A percentile compares a stretch with the other conserved stretches of the same genome.
Conservation (phyloP, 768 basidiomycete genomes). For the Dictyophora rubrovolvata region DNA sequence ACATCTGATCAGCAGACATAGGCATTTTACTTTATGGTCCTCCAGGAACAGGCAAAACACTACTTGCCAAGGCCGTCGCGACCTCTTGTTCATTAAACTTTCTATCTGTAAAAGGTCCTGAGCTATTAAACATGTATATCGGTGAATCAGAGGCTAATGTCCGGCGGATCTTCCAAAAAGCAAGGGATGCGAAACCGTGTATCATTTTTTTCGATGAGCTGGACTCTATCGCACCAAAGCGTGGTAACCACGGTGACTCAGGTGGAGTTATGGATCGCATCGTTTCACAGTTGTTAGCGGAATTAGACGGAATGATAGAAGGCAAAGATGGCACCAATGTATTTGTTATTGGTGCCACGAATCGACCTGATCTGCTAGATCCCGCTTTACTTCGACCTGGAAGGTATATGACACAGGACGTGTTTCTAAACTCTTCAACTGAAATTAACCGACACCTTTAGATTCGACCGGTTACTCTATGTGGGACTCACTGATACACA, state of each 20-base stretch:
- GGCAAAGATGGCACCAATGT: slow-evolving; percentile 58
- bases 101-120: slow-evolving; percentile 95
- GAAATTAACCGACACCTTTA: slow-evolving; percentile 22
- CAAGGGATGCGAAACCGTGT: slow-evolving; percentile 86
- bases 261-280: slow-evolving; percentile 98
- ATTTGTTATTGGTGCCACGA: slow-evolving; percentile 94
- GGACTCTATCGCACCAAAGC: slow-evolving; percentile 88
- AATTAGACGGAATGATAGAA: slow-evolving; percentile 81
- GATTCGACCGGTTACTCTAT: slow-evolving; percentile 96
- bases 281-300: slow-evolving; percentile 87
- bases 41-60: slow-evolving; percentile 91
- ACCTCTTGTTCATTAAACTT: slow-evolving; percentile 93
- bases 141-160: slow-evolving; percentile 98
- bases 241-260: slow-evolving; percentile 92
- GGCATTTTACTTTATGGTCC: slow-evolving; percentile 91
- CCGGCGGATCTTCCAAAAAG: slow-evolving; percentile 80
- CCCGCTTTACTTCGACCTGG: slow-evolving; percentile 84
- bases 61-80: slow-evolving; percentile 93
- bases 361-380: slow-evolving; percentile 86
- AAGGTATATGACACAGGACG: slow-evolving; percentile 35
- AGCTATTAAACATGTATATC: slow-evolving; percentile 96
- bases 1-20: slow-evolving; percentile 18
- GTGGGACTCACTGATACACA: slow-evolving; percentile 86
- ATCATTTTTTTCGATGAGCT: slow-evolving; percentile 97
- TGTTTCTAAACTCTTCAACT: background rate